Evolutionary conservation across 805 yeast species (phyloP), one percentile per base, ranked within the genome.

Genomic region (Phaffomyces thermotolerans): DNA sequence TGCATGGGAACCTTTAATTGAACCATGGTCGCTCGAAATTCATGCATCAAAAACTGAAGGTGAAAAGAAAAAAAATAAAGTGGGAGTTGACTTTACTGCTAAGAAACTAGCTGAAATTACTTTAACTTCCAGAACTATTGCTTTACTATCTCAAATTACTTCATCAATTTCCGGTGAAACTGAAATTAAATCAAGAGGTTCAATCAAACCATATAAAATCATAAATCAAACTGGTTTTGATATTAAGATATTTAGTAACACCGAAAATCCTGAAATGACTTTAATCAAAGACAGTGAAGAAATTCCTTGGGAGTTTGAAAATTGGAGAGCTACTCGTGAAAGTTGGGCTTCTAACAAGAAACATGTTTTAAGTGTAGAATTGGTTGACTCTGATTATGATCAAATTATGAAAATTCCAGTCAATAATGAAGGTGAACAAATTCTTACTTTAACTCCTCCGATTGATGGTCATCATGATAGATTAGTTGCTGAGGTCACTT

Each of bases 1-100:
- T 4, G 76, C 88, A 0, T 90, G 99, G 98, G 98, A 93, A 56
- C 97, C 99, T 0, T 67, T 93, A 37, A 61, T 93, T 40, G 99
- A 93, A 56, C 82, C 91, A 0, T 84, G 95, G 85, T 81, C 87
- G 7, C 68, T 91, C 40, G 79, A 87, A 0, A 63, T 86, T 12
- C 87, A 84, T 58, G 77, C 84, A 2, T 69, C 85, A 1, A 76
- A 74, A 42, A 64, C 64, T 0, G 46, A 57, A 1, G 69, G 68
- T 10, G 29, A 27, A 13, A 73, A 78, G 1, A 70, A 71, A 6
- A 68, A 73, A 6, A 68, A 73, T 6, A 67, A 76, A 17, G 54
- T 83, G 3, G 58, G 72, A 31, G 68, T 91, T 37, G 90, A 87
- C 54, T 66, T 93, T 6, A 75, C 77, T n/a, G 82, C 96, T 0